These are phyloP conservation scores for Backusella tuberculispora DNA, from an alignment of 192 early-diverging fungal species.

Conservation along the genomic window DNA sequence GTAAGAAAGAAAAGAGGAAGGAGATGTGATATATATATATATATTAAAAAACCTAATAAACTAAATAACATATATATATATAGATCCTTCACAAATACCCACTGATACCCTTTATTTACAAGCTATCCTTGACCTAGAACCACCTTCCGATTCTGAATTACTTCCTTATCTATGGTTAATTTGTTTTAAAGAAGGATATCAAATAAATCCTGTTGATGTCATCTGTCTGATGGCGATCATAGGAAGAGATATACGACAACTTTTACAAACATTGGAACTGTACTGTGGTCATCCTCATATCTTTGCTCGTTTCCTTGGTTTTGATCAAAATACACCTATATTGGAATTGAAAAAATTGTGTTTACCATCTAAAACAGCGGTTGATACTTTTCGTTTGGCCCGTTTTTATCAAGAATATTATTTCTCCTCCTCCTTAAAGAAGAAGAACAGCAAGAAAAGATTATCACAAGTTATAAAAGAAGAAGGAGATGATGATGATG, in stretches of 20 bases:
- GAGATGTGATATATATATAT: no score
- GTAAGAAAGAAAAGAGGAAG: background rate
- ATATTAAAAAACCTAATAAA: no score
- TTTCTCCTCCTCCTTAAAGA: background rate
- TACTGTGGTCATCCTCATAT: slow-evolving; percentile 11
- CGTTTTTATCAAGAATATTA: slow-evolving; percentile 9
- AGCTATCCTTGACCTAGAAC: slow-evolving; percentile 11
- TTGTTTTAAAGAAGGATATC: slow-evolving; percentile 30
- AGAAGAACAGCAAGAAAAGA: background rate
- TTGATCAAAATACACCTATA: slow-evolving; percentile 18
- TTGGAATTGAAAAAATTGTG: slow-evolving; percentile 8
- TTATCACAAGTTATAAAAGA: background rate
- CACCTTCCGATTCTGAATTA: slow-evolving; percentile 13
- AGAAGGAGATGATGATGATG: background rate
- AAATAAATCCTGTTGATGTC: slow-evolving; percentile 29
- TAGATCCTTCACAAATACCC: slow-evolving; percentile 26
- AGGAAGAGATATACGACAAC: slow-evolving; percentile 27
- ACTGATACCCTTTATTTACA: slow-evolving; percentile 21
- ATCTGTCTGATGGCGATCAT: slow-evolving; percentile 19
- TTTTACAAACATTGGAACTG: slow-evolving; percentile 30
- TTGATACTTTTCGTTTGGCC: slow-evolving; percentile 11
- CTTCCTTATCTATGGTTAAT: slow-evolving; percentile 31
- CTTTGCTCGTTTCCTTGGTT: slow-evolving; percentile 14
- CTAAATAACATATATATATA: no score
- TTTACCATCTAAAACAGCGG: background rate